Evolutionary conservation across 2,329 filamentous ascomycete species (phyloP), one percentile per base, ranked within the genome.

Genomic region (Fusarium robinianum): DNA sequence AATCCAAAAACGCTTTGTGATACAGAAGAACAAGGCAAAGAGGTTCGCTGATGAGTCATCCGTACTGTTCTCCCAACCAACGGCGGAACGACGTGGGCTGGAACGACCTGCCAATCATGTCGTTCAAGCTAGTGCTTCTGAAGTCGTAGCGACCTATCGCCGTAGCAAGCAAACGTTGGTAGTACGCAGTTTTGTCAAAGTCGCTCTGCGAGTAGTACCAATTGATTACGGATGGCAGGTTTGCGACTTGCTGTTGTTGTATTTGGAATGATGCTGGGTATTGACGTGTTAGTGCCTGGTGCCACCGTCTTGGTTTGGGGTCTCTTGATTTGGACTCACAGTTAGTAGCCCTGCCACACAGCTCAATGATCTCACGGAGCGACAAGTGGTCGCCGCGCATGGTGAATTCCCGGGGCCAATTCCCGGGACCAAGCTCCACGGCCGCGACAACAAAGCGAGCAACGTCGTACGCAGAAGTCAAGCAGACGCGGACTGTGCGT

Each of bases 391-490:
- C 83, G n/a, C 86, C 85, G 34, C 76, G 75, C 76, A 90, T 83
- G 25, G 77, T 78, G 63, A 87, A 82, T 62, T 90, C 86, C 5
- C 68, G 65, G 3, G 85, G 85, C 87, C 87, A 91, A 12, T 65
- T 73, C 6, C 72, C 68, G 6, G 74, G 71, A 0, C 75, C 77
- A 26, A 88, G 66, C 31, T 87, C 83, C 19, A 88, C 65, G 10
- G 87, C 80, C n/a, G 82, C 80, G 8, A 84, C 83, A 7, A 90
- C 72, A 55, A 87, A 89, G n/a, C 77, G 75, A 16, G 79, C 87
- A 5, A 89, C 79, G 58, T 91, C 87, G 51, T 80, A 73, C 11
- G 83, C 79, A 5, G 85, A 85, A 3, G 84, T 90, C 71, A 90
- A 71, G 54, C 80, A 84, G 5, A 90, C 67, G 6, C 70, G 74